Percentiles rank a stretch among this genome's conserved stretches.
phyloP scores from a whole-genome alignment of 352 stramenopile species.

The Phytophthora sojae region DNA sequence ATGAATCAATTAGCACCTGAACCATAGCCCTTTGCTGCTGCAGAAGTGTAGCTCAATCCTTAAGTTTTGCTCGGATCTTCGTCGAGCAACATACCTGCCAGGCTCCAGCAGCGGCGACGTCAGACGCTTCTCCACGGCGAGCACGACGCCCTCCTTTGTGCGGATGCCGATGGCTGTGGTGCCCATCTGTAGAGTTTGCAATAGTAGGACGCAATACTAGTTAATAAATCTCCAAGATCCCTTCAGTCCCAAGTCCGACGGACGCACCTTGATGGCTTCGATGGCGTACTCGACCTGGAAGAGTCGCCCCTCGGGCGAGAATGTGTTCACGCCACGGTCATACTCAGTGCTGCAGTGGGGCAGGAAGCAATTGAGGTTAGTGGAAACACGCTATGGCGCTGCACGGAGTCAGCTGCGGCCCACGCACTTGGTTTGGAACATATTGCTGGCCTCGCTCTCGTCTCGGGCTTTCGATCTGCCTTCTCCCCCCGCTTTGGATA shows the following conservation, averaged over 20 bases:
- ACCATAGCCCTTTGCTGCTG: not conserved
- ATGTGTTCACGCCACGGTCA: conserved; percentile 99
- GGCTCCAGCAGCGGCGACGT: conserved; percentile 97
- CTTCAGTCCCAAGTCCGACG: not conserved
- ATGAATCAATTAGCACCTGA: not conserved
- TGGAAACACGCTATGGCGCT: not conserved
- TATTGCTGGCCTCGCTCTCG: conserved; percentile 26
- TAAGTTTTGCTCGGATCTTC: not conserved
- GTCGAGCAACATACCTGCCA: conserved; percentile 58
- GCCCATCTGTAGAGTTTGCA: conserved; percentile 81
- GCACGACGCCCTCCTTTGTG: conserved; percentile 97
- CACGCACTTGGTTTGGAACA: conserved; percentile 76
- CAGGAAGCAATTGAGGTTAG: not conserved
- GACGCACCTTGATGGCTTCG: conserved; percentile 95
- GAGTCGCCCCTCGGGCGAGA: conserved; percentile 98
- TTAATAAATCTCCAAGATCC: not conserved
- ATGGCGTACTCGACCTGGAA: conserved; percentile 99
- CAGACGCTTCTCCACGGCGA: conserved; percentile 99
- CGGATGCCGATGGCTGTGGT: conserved; percentile 98
- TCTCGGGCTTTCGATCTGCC: conserved; percentile 14
- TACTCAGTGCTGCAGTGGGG: conserved; percentile 94
- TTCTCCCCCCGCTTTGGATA: conserved; percentile 46
- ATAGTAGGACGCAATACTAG: not conserved
- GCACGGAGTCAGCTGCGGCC: not conserved
- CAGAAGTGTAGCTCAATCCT: not conserved